Evolutionary conservation across 2,329 filamentous ascomycete species (phyloP).

Genomic region (Paraphaeosphaeria sporulosa): DNA sequence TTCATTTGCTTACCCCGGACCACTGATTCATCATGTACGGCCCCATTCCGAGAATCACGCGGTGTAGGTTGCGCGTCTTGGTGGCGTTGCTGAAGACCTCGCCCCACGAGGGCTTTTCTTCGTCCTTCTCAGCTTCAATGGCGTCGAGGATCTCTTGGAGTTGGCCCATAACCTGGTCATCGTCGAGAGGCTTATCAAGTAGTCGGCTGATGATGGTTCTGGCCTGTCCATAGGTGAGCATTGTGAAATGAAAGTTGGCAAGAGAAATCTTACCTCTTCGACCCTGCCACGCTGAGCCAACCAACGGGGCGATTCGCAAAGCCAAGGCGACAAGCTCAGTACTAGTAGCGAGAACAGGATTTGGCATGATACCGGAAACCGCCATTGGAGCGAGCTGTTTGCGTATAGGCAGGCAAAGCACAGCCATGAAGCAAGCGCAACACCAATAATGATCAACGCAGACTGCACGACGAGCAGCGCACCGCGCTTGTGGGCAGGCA

Average conservation of each 20-base stretch:
- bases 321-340: slow-evolving; percentile 52
- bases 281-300: slow-evolving; percentile 58
- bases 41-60: slow-evolving; percentile 56
- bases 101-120: slow-evolving; percentile 52
- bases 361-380: background rate
- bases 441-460: slow-evolving; percentile 74
- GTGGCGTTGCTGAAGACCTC: slow-evolving; percentile 63
- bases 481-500: slow-evolving; percentile 70
- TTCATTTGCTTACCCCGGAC: background rate
- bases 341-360: background rate
- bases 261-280: slow-evolving; percentile 37
- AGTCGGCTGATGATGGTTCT: slow-evolving; percentile 22
- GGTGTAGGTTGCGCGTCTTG: slow-evolving; percentile 64
- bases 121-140: slow-evolving; percentile 9
- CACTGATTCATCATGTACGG: slow-evolving; percentile 7
- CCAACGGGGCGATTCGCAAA: slow-evolving; percentile 56
- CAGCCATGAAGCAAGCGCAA: slow-evolving; percentile 64
- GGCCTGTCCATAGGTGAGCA: background rate
- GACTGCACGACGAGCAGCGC: slow-evolving; percentile 74
- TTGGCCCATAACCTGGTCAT: background rate
- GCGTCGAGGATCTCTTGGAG: background rate
- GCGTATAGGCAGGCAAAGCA: slow-evolving; percentile 61
- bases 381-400: slow-evolving; percentile 1
- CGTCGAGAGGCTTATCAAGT: background rate
- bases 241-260: background rate